A percentile compares a stretch with the other conserved stretches of the same genome.
phyloP scores from a whole-genome alignment of 2,329 filamentous ascomycete genomes.

The Scorias spongiosa region DNA sequence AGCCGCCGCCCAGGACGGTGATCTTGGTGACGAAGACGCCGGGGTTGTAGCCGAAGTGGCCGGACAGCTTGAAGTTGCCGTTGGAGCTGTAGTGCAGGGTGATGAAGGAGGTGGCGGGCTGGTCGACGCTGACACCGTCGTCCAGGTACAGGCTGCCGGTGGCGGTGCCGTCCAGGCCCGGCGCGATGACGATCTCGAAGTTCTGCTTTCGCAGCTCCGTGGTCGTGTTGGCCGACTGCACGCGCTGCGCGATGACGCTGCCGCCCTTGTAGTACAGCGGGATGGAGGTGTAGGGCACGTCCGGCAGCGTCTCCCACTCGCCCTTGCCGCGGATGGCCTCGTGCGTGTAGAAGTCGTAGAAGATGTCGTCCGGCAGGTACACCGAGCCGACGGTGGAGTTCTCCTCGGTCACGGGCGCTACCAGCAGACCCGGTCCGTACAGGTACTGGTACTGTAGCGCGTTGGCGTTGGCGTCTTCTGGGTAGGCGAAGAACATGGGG shows the following conservation, averaged over 20 bases:
- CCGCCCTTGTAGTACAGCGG: constrained; percentile 56
- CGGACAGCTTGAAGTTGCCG: constrained; percentile 36
- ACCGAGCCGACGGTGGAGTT: constrained; percentile 37
- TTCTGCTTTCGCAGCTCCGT: constrained; percentile 47
- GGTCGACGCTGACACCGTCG: constrained; percentile 55
- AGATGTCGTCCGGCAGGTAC: constrained; percentile 43
- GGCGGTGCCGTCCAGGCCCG: constrained; percentile 47
- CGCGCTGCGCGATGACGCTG: constrained; percentile 46
- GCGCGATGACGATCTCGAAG: constrained; percentile 58
- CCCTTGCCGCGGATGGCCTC: constrained; percentile 31
- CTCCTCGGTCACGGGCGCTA: constrained; percentile 40
- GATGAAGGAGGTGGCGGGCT: constrained; percentile 41
- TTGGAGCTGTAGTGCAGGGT: constrained; percentile 40
- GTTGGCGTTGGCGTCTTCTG: constrained; percentile 37
- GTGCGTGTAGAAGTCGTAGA: constrained; percentile 46
- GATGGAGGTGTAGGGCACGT: constrained; percentile 38
- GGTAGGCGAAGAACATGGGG: constrained; percentile 61
- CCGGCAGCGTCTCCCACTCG: constrained; percentile 25
- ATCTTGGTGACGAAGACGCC: constrained; percentile 33
- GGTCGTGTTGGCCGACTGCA: constrained; percentile 43
- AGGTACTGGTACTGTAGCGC: constrained; percentile 42
- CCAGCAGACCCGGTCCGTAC: constrained; percentile 41
- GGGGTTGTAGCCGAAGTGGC: constrained; percentile 38
- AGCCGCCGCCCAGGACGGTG: constrained; percentile 31
- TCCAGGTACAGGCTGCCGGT: constrained; percentile 59